These are phyloP conservation scores for Leptographium wingfieldii DNA, from an alignment of 2,329 filamentous ascomycete genomes.

Conservation along the genomic window DNA sequence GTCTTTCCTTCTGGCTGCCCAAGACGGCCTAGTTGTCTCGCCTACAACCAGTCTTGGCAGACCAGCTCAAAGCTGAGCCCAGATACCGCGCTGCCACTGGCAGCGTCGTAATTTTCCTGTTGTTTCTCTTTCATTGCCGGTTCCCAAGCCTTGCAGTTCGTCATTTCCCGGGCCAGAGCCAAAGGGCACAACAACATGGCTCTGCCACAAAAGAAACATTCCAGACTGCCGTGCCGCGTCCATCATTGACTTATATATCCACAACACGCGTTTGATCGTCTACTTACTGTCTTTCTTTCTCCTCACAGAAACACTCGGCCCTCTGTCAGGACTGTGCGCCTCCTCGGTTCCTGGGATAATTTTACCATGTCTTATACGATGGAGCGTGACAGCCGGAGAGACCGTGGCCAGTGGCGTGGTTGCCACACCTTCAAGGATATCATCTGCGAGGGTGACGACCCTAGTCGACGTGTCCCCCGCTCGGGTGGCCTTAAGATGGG, in stretches of 20 bases:
- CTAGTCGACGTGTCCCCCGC: conserved; percentile 41
- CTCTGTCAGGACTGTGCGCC: conserved; percentile 56
- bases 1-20: not conserved
- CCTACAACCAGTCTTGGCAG: not conserved
- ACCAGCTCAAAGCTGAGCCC: not conserved
- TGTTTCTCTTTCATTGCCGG: not conserved
- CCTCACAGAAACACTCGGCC: conserved; percentile 42
- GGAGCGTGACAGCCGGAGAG: conserved; percentile 65
- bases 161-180: not conserved
- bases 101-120: not conserved
- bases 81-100: not conserved
- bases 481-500: conserved; percentile 83
- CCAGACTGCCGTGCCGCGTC: too few relatives aligned
- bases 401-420: conserved; percentile 69
- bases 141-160: not conserved
- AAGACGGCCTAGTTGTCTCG: not conserved
- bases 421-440: conserved; percentile 81
- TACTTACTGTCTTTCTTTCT: not conserved
- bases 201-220: not conserved
- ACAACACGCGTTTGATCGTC: not conserved
- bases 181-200: not conserved
- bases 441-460: conserved; percentile 61
- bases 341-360: conserved; percentile 93
- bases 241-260: not conserved
- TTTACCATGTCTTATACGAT: conserved; percentile 69